A percentile compares a stretch with the other conserved stretches of the same genome.
Evolutionary conservation across 1,284 basidiomycete species (phyloP).

Genomic region (Peniophora sp.): DNA sequence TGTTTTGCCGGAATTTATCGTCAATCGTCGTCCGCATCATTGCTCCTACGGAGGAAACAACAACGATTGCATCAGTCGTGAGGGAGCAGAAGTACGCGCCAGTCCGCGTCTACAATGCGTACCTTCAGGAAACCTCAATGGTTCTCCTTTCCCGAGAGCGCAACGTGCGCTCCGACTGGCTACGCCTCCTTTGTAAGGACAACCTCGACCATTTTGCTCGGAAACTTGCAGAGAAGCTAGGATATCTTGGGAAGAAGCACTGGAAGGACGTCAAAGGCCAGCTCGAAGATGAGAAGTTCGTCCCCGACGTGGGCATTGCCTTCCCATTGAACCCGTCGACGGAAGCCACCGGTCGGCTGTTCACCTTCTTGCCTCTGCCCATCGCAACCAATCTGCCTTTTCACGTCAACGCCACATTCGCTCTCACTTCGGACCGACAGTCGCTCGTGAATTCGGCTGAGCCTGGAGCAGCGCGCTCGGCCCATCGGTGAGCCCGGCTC

Average conservation of each 20-base stretch:
- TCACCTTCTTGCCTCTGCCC: conserved; percentile 41
- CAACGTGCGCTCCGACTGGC: too few relatives aligned
- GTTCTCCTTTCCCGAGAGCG: too few relatives aligned
- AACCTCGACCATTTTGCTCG: conserved; percentile 15
- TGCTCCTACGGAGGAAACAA: conserved; percentile 16
- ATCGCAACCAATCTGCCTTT: conserved; percentile 35
- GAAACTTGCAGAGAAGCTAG: conserved; percentile 16
- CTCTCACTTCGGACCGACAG: conserved; percentile 38
- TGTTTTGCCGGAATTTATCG: conserved; percentile 34
- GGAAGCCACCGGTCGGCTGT: conserved; percentile 18
- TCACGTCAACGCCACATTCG: conserved; percentile 39
- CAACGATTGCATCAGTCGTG: conserved; percentile 6
- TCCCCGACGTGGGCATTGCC: conserved; percentile 29
- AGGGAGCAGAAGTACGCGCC: too few relatives aligned
- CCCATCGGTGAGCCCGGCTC: conserved; percentile 31
- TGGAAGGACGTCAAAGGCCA: too few relatives aligned
- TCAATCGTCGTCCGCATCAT: conserved; percentile 32
- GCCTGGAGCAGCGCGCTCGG: conserved; percentile 26
- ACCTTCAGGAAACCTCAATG: too few relatives aligned
- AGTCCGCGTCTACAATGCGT: too few relatives aligned
- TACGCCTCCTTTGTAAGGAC: not conserved
- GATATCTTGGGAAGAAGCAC: conserved; percentile 5
- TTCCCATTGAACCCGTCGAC: conserved; percentile 13
- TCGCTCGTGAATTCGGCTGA: conserved; percentile 35
- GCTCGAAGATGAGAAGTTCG: conserved; percentile 30